Evolutionary conservation across 768 basidiomycete species (phyloP), one percentile per base, ranked within the genome.

Genomic region (Flagelloscypha sp.): DNA sequence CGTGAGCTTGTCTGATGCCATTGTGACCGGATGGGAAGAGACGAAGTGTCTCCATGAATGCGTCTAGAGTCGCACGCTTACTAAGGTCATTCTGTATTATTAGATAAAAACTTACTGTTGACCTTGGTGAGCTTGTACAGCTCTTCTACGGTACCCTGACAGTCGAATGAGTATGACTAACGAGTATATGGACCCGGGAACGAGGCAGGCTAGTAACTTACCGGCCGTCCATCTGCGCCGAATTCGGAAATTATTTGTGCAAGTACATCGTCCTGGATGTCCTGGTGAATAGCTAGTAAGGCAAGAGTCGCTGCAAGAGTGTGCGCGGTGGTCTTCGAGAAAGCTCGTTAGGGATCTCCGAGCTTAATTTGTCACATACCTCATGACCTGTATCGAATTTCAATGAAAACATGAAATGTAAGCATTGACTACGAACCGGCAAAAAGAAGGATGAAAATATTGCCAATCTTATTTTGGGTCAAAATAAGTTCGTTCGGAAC

Each of bases 371-470:
- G n/a, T n/a, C n/a, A n/a, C n/a, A n/a, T n/a, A n/a, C n/a, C n/a
- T n/a, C n/a, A n/a, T n/a, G n/a, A n/a, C n/a, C 25, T 27, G 25
- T 27, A 9, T 9, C 9, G 9, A 27, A 13, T 9, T 8, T 13
- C 9, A 37, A 20, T 4, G 27, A 15, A 16, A 20, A n/a, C 18
- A 27, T 28, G 17, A 10, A 17, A 15, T 6, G 11, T 21, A 25
- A 21, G 11, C 15, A 7, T 36, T 42, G 35, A 27, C 37, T 56
- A 60, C 43, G 60, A 54, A 6, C 63, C 62, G 36, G 62, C 58
- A 13, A 63, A 53, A 12, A 63, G 31, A 12, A 53, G 44, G 7
- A 42, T 35, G 32, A 56, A 54, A 3, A 56, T 15, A 11, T 56
- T 53, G 8, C 54, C 54, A 8, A 48, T 48, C 54, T 50, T 9